Base-by-base conservation (phyloP, 306 rosid species). In the Pyrus betulifolia region DNA sequence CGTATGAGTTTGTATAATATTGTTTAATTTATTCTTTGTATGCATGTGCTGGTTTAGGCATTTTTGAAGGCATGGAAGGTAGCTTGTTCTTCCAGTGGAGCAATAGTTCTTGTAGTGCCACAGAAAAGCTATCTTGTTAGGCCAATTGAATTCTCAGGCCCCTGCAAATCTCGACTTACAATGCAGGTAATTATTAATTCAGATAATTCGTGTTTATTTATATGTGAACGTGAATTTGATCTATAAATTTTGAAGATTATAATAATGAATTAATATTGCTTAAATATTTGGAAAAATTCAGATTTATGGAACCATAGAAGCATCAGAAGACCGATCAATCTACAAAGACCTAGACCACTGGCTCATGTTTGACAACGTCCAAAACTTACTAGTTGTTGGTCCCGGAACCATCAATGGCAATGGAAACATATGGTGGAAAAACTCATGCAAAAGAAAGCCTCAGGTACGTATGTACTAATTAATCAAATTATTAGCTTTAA, bases 391-490 rank as follows among this genome's bases (percentile, higher is more conserved):
- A 19, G 84, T 93, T 51, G 62, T 76, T 30, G 96, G 98, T 60
- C 86, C 87, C 35, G 97, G 98, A 84, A 89, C 89, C 79, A 60
- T 93, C 74, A 54, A 91, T 74, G 98, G 98, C 74, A 90, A 89
- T 42, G 98, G 98, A 27, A 64, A 86, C n/a, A 65, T 76, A 11
- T 93, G 98, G 98, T 93, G 98, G 98, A 3, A 86, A 76, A 87
- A 85, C 70, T 91, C 98, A 27, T 93, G 98, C 89, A 86, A 86
- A 80, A 82, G 68, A 62, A 78, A 81, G 62, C 83, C 78, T n/a
- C 70, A 7, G 4, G 96, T 92, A 84, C 82, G 81, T 92, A 84
- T 81, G 82, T 57, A 6, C 11, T 69, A 68, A 62, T 3, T 42
- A 46, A 27, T n/a, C 7, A 35, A 57, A 35, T 58, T 22, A 38